Conservation (phyloP, 495 filamentous ascomycete species). For the Echria macrotheca region DNA sequence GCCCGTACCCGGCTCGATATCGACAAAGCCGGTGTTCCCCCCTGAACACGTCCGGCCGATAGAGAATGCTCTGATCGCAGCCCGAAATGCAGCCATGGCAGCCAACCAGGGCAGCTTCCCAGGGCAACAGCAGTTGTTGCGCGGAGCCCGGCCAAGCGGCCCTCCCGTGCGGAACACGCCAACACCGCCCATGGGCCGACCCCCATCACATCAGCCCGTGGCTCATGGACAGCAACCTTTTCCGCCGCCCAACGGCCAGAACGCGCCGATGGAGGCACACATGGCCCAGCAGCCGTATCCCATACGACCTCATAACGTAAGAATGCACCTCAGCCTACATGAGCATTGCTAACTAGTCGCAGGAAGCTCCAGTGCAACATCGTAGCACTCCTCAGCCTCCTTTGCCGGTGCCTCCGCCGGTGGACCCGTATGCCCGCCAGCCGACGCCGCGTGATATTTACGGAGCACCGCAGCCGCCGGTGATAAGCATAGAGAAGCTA, state of each 20-base stretch:
- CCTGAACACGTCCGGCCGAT: constrained; percentile 79
- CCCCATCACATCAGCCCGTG: constrained; percentile 18
- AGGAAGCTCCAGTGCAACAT: too few species aligned
- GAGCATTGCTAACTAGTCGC: not conserved
- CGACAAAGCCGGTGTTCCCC: constrained; percentile 82
- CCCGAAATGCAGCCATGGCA: constrained; percentile 67
- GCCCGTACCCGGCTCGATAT: constrained; percentile 85
- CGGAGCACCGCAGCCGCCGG: constrained; percentile 30
- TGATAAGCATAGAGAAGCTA: constrained; percentile 63
- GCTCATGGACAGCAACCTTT: constrained; percentile 22
- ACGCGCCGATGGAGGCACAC: constrained; percentile 5
- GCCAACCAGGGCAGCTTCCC: constrained; percentile 62
- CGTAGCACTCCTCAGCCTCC: too few species aligned
- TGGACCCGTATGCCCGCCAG: too few species aligned
- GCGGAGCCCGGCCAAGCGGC: constrained; percentile 49
- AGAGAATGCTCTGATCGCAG: constrained; percentile 88
- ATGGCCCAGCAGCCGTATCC: constrained; percentile 27
- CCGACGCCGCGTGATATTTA: constrained; percentile 22
- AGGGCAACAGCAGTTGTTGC: constrained; percentile 57
- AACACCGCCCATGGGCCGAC: constrained; percentile 55
- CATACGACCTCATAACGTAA: constrained; percentile 22
- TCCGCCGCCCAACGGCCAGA: constrained; percentile 16
- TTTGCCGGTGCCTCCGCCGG: too few species aligned
- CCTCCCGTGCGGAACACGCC: constrained; percentile 60
- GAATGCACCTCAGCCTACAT: not conserved